Base-by-base conservation (phyloP, 2,329 filamentous ascomycete species). In the Fusarium solani-melongenae region DNA sequence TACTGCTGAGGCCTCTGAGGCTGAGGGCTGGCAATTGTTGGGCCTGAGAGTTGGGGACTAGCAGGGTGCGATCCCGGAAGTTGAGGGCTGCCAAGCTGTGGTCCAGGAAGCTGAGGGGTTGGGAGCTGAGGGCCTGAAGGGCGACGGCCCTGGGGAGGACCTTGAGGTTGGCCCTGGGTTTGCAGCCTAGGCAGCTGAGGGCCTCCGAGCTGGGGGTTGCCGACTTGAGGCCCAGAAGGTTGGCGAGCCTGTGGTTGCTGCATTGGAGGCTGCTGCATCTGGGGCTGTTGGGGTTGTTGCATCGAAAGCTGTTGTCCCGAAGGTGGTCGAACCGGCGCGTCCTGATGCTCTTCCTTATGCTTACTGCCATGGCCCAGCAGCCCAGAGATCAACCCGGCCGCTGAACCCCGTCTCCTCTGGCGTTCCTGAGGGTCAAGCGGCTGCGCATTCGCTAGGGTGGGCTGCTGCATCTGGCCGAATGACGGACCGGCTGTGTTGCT, bases 381-480 rank as follows among this genome's bases (percentile, higher is more conserved):
- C 3, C 77, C 77, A 5, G 79, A 79, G 20, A 82, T 70, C 27
- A 83, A 67, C 14, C 74, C 78, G 12, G 79, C 75, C 6, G 79
- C 73, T 9, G 81, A 82, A 15, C 77, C 73, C 36, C 81, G 76
- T 57, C 81, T 76, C 29, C 73, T 72, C 6, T 77, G 77, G 15
- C 76, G 77, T 27, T 77, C 72, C 5, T 66, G 34, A 17, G 62
- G 33, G n/a, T 72, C 61, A 17, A 59, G 63, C 4, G 58, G 58
- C 17, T 62, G 64, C 15, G 60, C 49, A n/a, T 39, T 49, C n/a
- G 29, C 20, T 6, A 66, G 61, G 22, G 39, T 39, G 15, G 69
- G 53, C 39, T 71, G 66, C 4, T 71, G 66, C 4, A 72, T 72
- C 7, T 77, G 71, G 6, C 58, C 64, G n/a, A 73, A 65, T 11